Evolutionary conservation across 192 early-diverging fungal genomes (phyloP).

Genomic region (Umbelopsis ramanniana): DNA sequence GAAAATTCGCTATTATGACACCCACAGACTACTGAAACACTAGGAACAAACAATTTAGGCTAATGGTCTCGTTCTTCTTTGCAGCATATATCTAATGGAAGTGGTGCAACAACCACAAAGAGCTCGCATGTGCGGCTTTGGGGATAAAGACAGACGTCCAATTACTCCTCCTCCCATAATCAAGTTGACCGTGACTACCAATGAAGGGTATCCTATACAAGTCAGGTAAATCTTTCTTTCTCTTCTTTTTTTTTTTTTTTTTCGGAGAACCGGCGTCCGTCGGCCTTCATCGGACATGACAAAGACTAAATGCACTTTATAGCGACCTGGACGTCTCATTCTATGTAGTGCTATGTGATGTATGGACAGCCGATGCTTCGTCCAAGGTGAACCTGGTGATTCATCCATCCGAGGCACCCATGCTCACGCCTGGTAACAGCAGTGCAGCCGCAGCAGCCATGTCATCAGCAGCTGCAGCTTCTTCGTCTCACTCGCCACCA

Average conservation of each 20-base stretch:
- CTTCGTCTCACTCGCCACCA: conserved; percentile 6
- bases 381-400: conserved; percentile 50
- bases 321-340: conserved; percentile 55
- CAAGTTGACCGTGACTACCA: conserved; percentile 57
- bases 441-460: conserved; percentile 6
- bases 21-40: no score
- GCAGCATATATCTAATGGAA: conserved; percentile 53
- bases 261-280: no score
- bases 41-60: background rate
- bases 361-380: conserved; percentile 48
- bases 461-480: background rate
- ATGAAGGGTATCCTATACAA: conserved; percentile 41
- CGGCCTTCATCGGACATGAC: background rate
- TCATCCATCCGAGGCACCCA: conserved; percentile 35
- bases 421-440: background rate
- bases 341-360: conserved; percentile 51
- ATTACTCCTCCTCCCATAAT: conserved; percentile 73
- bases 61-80: background rate
- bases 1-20: no score
- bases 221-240: background rate
- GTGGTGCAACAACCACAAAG: conserved; percentile 73
- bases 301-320: background rate
- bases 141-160: conserved; percentile 76
- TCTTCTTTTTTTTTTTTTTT: background rate
- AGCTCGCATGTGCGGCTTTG: conserved; percentile 82